These are phyloP conservation scores for Rhodosporidiobolus sp. DNA, from an alignment of 768 basidiomycete species.

Conservation along the genomic window DNA sequence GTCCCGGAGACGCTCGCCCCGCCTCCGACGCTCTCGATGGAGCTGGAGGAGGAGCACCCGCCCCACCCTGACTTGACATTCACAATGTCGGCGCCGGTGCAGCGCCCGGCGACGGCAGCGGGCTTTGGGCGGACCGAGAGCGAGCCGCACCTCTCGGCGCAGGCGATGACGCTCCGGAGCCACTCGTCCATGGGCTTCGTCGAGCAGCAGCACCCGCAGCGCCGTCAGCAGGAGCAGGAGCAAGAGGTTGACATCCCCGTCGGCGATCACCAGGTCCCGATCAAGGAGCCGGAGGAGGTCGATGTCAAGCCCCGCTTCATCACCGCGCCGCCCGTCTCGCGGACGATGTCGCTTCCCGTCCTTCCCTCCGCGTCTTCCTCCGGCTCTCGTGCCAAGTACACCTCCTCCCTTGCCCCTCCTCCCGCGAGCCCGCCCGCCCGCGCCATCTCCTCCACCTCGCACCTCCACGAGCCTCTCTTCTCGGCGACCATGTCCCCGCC, in stretches of 20 bases:
- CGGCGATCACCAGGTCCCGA: not conserved
- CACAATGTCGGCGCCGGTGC: not conserved
- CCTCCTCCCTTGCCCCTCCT: not conserved
- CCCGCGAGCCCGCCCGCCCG: not conserved
- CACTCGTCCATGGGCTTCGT: slow-evolving; percentile 19
- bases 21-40: not conserved
- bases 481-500: slow-evolving; percentile 40
- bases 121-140: not conserved
- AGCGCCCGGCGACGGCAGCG: slow-evolving; percentile 16
- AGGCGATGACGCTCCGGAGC: not conserved
- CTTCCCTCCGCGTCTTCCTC: not conserved
- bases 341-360: slow-evolving; percentile 16
- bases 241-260: not conserved
- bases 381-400: not conserved
- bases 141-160: slow-evolving; percentile 5
- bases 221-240: not conserved
- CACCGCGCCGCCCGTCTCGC: slow-evolving; percentile 10
- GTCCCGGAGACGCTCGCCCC: not conserved
- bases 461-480: slow-evolving; percentile 27
- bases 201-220: slow-evolving; percentile 1
- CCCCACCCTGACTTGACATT: slow-evolving; percentile 6
- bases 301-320: not conserved
- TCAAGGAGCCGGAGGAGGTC: not conserved
- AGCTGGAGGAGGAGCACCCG: slow-evolving; percentile 8
- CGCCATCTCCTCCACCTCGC: not conserved